These are phyloP conservation scores for Tolypocladium paradoxum DNA, from an alignment of 2,329 filamentous ascomycete genomes.

Conservation along the genomic window DNA sequence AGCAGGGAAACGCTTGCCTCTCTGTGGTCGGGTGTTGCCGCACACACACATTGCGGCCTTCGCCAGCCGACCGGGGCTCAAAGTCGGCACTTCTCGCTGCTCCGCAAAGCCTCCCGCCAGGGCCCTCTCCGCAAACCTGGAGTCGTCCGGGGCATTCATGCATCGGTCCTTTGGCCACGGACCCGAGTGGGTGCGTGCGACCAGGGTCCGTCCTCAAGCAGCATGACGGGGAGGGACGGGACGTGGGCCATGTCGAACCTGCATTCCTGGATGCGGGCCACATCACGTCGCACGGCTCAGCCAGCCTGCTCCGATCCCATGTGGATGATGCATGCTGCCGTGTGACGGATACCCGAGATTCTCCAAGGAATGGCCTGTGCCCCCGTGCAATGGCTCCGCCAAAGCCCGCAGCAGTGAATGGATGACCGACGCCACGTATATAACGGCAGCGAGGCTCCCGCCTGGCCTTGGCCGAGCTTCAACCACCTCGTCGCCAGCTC, in stretches of 20 bases:
- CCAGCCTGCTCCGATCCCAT: background rate
- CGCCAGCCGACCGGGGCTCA: background rate
- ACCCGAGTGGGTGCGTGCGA: background rate
- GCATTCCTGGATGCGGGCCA: background rate
- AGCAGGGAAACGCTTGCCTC: no score
- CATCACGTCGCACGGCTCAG: background rate
- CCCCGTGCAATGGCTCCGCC: background rate
- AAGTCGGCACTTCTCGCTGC: background rate
- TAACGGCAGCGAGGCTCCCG: background rate
- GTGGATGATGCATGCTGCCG: background rate
- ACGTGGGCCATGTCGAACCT: background rate
- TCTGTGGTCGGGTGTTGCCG: no score
- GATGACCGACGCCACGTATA: background rate
- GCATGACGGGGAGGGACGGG: no score
- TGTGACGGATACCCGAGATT: background rate
- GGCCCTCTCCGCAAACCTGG: background rate
- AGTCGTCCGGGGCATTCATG: background rate
- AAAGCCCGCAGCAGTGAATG: background rate
- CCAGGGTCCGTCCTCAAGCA: background rate
- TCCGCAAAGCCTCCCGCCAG: background rate
- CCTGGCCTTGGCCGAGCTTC: background rate
- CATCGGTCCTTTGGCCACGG: background rate
- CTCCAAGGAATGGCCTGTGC: background rate
- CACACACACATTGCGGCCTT: background rate
- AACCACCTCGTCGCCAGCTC: background rate